Evolutionary conservation across 306 rosid species (phyloP).

Genomic region (Ceratonia siliqua): DNA sequence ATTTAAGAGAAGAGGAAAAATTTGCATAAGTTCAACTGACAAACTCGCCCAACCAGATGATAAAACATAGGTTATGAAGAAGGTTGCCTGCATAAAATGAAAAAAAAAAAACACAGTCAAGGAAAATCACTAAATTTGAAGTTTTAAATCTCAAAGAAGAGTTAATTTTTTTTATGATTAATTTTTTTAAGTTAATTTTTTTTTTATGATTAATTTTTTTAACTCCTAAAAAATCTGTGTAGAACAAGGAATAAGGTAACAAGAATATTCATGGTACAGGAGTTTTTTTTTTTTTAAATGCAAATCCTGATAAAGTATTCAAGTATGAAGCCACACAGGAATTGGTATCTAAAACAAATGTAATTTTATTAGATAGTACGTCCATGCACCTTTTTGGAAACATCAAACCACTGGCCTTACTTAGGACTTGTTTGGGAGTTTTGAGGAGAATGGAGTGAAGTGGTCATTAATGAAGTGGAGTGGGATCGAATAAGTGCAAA

Average conservation of each 20-base stretch:
- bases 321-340: not conserved
- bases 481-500: too few relatives aligned
- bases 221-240: not conserved
- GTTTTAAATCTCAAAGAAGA: not conserved
- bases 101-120: constrained; percentile 9
- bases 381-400: not conserved
- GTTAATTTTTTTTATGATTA: not conserved
- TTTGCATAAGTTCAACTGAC: constrained; percentile 81
- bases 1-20: constrained; percentile 66
- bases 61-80: constrained; percentile 86
- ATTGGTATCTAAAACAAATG: not conserved
- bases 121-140: constrained; percentile 19
- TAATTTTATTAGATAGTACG: not conserved
- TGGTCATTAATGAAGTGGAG: too few relatives aligned
- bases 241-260: not conserved
- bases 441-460: too few relatives aligned
- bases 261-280: not conserved
- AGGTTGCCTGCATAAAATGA: constrained; percentile 62
- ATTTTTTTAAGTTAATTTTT: not conserved
- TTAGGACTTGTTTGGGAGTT: too few relatives aligned
- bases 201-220: not conserved
- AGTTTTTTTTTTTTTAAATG: not conserved
- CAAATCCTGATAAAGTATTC: not conserved
- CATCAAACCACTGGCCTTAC: not conserved
- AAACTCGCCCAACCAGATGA: constrained; percentile 97